A percentile compares a stretch with the other conserved stretches of the same genome.
phyloP scores from a whole-genome alignment of 2,329 filamentous ascomycete species.

The Elsinoe batatas region DNA sequence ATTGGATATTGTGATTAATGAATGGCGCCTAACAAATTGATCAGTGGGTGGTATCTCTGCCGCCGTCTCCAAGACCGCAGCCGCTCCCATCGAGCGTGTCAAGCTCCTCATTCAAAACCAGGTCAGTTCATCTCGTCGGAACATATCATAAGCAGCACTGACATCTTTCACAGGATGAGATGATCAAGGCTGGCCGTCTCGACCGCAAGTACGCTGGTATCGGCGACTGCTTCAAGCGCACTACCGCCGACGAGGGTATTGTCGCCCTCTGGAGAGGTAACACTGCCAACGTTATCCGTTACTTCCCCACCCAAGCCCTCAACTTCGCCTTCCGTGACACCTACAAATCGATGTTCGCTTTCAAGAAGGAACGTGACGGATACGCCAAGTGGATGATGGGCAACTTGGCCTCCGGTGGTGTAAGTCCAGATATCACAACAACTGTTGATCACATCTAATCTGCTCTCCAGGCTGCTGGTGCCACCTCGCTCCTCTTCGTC shows the following conservation, averaged over 20 bases:
- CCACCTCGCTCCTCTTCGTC: constrained; percentile 99
- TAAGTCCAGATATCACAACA: constrained; percentile 41
- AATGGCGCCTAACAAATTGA: constrained; percentile 31
- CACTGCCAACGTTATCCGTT: constrained; percentile 99
- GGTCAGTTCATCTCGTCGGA: constrained; percentile 49
- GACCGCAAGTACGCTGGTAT: constrained; percentile 96
- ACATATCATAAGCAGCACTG: background rate
- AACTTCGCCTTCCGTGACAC: constrained; percentile 99
- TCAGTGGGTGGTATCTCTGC: constrained; percentile 99
- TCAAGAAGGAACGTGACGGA: constrained; percentile 99
- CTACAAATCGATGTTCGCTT: constrained; percentile 99
- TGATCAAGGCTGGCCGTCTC: constrained; percentile 97
- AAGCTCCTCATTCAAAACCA: constrained; percentile 99
- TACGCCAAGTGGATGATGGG: constrained; percentile 98
- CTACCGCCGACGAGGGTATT: constrained; percentile 80
- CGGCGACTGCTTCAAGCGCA: constrained; percentile 88
- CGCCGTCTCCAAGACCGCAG: constrained; percentile 99
- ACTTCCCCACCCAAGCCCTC: constrained; percentile 99
- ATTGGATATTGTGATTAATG: background rate
- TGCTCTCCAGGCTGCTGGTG: constrained; percentile 69
- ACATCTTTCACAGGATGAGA: constrained; percentile 74
- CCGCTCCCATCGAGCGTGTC: constrained; percentile 99
- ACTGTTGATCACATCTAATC: background rate
- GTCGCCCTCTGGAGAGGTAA: constrained; percentile 98
- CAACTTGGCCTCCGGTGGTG: constrained; percentile 99